A percentile compares a stretch with the other conserved stretches of the same genome.
These are phyloP conservation scores for Solanum verrucosum DNA, from an alignment of 257 asterid species.

Conservation along the genomic window DNA sequence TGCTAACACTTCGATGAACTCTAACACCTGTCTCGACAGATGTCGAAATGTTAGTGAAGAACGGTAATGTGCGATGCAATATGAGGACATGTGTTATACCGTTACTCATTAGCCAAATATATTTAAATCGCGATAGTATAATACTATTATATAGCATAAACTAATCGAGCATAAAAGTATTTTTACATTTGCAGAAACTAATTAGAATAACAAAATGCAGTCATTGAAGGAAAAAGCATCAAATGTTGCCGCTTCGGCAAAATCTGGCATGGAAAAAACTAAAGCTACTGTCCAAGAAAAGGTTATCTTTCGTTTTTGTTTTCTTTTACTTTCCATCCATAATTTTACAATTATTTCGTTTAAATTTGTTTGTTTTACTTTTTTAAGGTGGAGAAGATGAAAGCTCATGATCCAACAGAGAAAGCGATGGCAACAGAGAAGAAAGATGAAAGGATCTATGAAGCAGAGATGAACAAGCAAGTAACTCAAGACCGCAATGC, in stretches of 20 bases:
- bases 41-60: not conserved
- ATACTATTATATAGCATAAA: not conserved
- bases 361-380: not conserved
- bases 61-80: not conserved
- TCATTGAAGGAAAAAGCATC: slow-evolving; percentile 48
- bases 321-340: not conserved
- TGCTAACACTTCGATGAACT: not conserved
- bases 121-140: not conserved
- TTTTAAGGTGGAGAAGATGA: slow-evolving; percentile 37
- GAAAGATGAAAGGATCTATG: slow-evolving; percentile 30
- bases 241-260: slow-evolving; percentile 60
- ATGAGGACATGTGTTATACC: not conserved
- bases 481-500: slow-evolving; percentile 29
- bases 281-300: slow-evolving; percentile 55
- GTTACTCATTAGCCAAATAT: not conserved
- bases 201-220: slow-evolving; percentile 27
- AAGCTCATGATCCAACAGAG: slow-evolving; percentile 31
- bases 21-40: not conserved
- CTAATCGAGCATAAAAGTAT: not conserved
- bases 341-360: too few relatives aligned
- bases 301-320: slow-evolving; percentile 11
- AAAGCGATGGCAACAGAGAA: slow-evolving; percentile 46
- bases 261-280: slow-evolving; percentile 62
- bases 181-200: not conserved
- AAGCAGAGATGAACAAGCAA: slow-evolving; percentile 47